Conservation (phyloP, 2,329 filamentous ascomycete species). For the Talaromyces sp. region DNA sequence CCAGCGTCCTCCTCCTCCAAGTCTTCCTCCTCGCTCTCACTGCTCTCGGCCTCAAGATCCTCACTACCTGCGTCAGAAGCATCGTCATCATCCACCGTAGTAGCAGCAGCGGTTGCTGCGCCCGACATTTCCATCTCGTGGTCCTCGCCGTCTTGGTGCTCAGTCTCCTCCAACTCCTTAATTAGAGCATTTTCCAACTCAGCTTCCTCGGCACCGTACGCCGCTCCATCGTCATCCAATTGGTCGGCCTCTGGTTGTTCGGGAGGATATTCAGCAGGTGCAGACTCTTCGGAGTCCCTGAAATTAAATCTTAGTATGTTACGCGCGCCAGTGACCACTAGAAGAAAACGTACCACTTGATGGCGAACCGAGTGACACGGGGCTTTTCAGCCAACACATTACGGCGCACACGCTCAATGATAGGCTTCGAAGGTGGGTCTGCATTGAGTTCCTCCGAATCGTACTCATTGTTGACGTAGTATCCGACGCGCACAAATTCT, state of each 20-base stretch:
- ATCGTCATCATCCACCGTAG: constrained; percentile 49
- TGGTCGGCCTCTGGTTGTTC: constrained; percentile 95
- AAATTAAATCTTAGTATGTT: constrained; percentile 7
- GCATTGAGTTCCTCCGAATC: constrained; percentile 82
- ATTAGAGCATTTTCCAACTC: constrained; percentile 65
- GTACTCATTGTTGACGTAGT: constrained; percentile 99
- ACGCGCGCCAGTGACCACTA: not conserved
- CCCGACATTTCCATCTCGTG: constrained; percentile 76
- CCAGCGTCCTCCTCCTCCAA: constrained; percentile 61
- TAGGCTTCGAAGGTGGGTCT: constrained; percentile 85
- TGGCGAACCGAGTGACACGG: constrained; percentile 92
- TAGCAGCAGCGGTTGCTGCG: constrained; percentile 52
- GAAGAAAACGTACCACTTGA: constrained; percentile 74
- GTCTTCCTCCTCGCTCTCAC: constrained; percentile 67
- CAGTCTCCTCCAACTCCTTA: constrained; percentile 49
- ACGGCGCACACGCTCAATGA: constrained; percentile 85
- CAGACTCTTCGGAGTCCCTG: constrained; percentile 97
- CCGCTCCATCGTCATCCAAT: constrained; percentile 72
- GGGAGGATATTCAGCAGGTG: constrained; percentile 90
- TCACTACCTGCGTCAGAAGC: constrained; percentile 74
- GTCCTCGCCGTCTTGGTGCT: constrained; percentile 58
- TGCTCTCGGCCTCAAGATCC: constrained; percentile 73
- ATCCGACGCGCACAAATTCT: constrained; percentile 96
- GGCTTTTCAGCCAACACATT: constrained; percentile 97
- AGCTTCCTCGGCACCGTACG: constrained; percentile 87